phyloP scores from a whole-genome alignment of 306 rosid genomes.

The Dalbergia cultrata region DNA sequence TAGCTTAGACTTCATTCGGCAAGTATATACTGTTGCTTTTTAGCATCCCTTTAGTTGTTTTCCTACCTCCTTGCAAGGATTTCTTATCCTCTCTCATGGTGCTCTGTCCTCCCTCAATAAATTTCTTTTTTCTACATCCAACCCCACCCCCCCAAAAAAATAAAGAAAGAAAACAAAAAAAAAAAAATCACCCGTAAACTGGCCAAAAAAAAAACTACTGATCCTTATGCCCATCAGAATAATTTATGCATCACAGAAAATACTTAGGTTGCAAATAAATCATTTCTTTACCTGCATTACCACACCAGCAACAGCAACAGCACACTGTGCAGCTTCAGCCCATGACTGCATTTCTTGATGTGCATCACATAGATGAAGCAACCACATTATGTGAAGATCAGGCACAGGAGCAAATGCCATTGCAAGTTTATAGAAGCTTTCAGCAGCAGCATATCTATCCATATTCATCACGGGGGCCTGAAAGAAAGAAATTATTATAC shows the following conservation, averaged over 20 bases:
- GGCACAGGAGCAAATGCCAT: slow-evolving; percentile 99
- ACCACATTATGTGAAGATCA: slow-evolving; percentile 99
- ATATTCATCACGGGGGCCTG: slow-evolving; percentile 88
- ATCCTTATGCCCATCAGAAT: slow-evolving; percentile 1
- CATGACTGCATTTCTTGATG: slow-evolving; percentile 99
- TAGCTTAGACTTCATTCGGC: too few species aligned
- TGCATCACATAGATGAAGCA: slow-evolving; percentile 97
- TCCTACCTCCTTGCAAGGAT: too few species aligned
- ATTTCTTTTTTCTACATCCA: too few species aligned
- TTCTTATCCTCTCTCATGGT: too few species aligned
- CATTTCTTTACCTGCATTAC: slow-evolving; percentile 83
- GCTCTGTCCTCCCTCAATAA: too few species aligned
- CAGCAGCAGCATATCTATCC: slow-evolving; percentile 98
- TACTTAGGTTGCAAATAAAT: slow-evolving; percentile 17
- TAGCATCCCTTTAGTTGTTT: not conserved
- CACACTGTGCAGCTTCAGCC: slow-evolving; percentile 99
- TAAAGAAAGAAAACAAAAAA: too few species aligned
- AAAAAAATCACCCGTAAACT: too few species aligned
- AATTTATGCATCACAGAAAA: slow-evolving; percentile 14
- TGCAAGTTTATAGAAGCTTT: slow-evolving; percentile 89
- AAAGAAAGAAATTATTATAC: slow-evolving; percentile 31
- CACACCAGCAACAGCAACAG: slow-evolving; percentile 98
- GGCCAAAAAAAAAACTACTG: not conserved
- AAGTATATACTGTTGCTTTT: too few species aligned
- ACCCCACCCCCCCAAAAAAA: too few species aligned